Percentiles rank a stretch among this genome's conserved stretches.
phyloP scores from a whole-genome alignment of 495 filamentous ascomycete species.

The Penicillium arizonense region DNA sequence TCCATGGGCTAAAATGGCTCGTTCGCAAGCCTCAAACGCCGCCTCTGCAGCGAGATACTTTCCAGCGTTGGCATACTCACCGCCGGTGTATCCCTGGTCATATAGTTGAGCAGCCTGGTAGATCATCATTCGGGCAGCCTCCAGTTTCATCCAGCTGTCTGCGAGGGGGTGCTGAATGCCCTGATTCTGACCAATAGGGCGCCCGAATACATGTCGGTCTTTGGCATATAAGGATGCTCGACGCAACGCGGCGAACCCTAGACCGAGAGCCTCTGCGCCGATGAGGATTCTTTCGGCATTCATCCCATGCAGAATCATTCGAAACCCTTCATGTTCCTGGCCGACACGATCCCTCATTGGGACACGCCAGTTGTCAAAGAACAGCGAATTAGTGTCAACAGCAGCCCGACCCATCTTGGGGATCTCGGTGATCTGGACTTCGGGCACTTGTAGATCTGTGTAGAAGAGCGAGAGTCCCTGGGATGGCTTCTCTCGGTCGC shows the following conservation, averaged over 20 bases:
- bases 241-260: conserved; percentile 69
- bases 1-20: conserved; percentile 63
- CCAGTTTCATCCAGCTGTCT: conserved; percentile 70
- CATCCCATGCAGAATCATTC: conserved; percentile 76
- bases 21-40: conserved; percentile 70
- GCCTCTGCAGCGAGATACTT: conserved; percentile 80
- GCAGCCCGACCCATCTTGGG: conserved; percentile 73
- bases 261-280: conserved; percentile 71
- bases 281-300: conserved; percentile 76
- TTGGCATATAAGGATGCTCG: conserved; percentile 63
- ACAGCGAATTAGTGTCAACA: conserved; percentile 76
- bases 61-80: conserved; percentile 26
- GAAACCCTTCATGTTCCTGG: conserved; percentile 67
- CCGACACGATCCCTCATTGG: conserved; percentile 60
- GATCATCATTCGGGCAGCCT: conserved; percentile 72
- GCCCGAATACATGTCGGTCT: conserved; percentile 64
- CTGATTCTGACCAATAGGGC: conserved; percentile 71
- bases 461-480: conserved; percentile 74
- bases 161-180: conserved; percentile 73
- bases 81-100: conserved; percentile 39
- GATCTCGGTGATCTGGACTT: conserved; percentile 20
- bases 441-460: conserved; percentile 60
- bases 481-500: conserved; percentile 60
- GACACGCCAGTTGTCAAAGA: conserved; percentile 70
- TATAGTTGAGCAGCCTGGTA: conserved; percentile 75